Evolutionary conservation across 768 basidiomycete species (phyloP).

Genomic region (Termitomyces sp.): DNA sequence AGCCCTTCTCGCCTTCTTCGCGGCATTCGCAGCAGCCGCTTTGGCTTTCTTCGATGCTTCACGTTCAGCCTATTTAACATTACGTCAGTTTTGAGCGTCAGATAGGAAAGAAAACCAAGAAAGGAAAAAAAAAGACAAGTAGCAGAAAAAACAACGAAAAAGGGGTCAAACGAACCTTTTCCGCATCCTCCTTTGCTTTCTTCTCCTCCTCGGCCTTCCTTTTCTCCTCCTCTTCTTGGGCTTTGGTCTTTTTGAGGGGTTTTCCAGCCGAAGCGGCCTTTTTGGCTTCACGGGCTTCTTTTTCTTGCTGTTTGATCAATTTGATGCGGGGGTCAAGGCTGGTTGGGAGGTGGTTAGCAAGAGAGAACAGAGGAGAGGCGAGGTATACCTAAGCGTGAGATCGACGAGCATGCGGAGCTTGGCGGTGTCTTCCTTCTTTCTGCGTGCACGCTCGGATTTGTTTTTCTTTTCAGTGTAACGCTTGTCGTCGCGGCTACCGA

Average conservation of each 20-base stretch:
- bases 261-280: conserved; percentile 49
- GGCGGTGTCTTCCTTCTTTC: conserved; percentile 97
- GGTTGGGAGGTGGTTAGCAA: background rate
- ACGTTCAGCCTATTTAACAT: conserved; percentile 37
- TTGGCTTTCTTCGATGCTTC: conserved; percentile 84
- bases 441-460: conserved; percentile 71
- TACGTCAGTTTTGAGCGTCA: background rate
- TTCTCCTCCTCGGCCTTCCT: conserved; percentile 64
- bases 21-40: conserved; percentile 81
- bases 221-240: conserved; percentile 72
- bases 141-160: background rate
- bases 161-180: conserved; percentile 49
- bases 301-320: conserved; percentile 94
- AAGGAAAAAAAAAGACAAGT: background rate
- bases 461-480: conserved; percentile 67
- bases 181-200: conserved; percentile 77
- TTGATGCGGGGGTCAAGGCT: conserved; percentile 92
- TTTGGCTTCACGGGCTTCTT: conserved; percentile 90
- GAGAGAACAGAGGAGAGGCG: background rate
- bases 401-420: conserved; percentile 87
- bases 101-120: background rate
- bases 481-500: conserved; percentile 90
- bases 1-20: conserved; percentile 80
- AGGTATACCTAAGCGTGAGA: conserved; percentile 53
- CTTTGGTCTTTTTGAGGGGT: conserved; percentile 63